Evolutionary conservation across 495 filamentous ascomycete genomes (phyloP), one percentile per base, ranked within the genome.

Genomic region (Talaromyces proteolyticus): DNA sequence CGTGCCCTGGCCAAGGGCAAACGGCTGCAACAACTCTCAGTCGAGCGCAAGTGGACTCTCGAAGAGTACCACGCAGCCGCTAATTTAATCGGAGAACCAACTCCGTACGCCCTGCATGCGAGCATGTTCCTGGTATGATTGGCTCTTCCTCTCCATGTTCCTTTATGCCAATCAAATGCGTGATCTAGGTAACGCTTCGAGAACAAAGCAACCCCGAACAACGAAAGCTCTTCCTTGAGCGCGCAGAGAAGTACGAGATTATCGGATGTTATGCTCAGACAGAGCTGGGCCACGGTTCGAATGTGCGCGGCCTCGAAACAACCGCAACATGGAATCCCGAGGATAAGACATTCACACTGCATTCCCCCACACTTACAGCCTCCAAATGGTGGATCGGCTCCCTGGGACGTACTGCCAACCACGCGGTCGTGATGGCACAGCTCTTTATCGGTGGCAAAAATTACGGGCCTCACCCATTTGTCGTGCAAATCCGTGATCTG

Each of bases 351-450:
- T 89, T 88, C 63, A 79, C 70, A 41, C 76, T 90, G 43, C 77
- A 85, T 56, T 84, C 82, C 0, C 86, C 86, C 0, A 66, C 74
- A 47, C 67, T 87, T 47, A 88, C 84, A 8, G 74, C 83, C 14
- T 80, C 79, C 34, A 90, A 90, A 60, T 90, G 85, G 85, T 89
- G 86, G 86, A 86, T 88, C 57, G 86, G 86, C 0, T 83, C 81
- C 20, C 69, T 88, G 5, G 86, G 86, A 42, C 65, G 79, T n/a
- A 79, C 81, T 8, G 85, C 86, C 17, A 89, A 87, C 53, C 77
- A 88, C 64, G 85, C 86, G 0, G 78, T 85, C 21, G 86, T 90
- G 1, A 84, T 88, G 80, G 86, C 86, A 11, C 82, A 88, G 58
- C 64, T 87, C 37, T 73, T 76, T 34, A 79, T 88, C 47, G 67